These are phyloP conservation scores for Phlyctochytrium planicorne DNA, from an alignment of 192 early-diverging fungal species.

Conservation along the genomic window DNA sequence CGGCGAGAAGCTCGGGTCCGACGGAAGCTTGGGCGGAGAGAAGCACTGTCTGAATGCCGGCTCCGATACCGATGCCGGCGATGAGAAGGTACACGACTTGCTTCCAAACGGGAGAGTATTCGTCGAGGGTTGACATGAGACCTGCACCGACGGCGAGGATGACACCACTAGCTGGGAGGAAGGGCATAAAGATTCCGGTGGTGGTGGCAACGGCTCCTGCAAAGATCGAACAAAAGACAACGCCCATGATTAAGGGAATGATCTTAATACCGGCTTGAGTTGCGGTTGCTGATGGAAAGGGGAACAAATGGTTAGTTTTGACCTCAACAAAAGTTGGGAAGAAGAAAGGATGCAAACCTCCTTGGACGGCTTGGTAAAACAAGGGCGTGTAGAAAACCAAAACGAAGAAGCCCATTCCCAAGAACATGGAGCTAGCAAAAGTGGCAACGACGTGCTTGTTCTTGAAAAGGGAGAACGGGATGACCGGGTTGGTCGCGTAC, in stretches of 20 bases:
- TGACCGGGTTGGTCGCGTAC: slow-evolving; percentile 60
- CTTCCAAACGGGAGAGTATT: slow-evolving; percentile 40
- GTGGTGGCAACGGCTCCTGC: slow-evolving; percentile 49
- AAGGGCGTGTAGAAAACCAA: slow-evolving; percentile 30
- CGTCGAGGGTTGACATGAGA: slow-evolving; percentile 60
- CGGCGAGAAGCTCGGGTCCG: slow-evolving; percentile 58
- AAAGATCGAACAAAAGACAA: slow-evolving; percentile 63
- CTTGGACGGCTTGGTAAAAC: slow-evolving; percentile 78
- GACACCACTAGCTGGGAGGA: too few species aligned
- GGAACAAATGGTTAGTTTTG: too few species aligned
- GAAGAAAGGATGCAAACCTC: slow-evolving; percentile 6
- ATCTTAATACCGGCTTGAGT: too few species aligned
- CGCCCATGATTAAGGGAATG: slow-evolving; percentile 60
- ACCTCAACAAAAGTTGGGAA: neutral
- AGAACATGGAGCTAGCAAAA: too few species aligned
- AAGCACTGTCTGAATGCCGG: slow-evolving; percentile 66
- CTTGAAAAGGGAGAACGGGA: slow-evolving; percentile 52
- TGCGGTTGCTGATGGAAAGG: too few species aligned
- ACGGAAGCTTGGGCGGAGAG: slow-evolving; percentile 70
- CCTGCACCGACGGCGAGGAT: too few species aligned
- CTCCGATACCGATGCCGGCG: slow-evolving; percentile 68
- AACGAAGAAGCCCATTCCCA: too few species aligned
- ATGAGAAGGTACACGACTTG: slow-evolving; percentile 65
- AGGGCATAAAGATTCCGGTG: slow-evolving; percentile 57
- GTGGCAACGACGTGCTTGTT: too few species aligned